Evolutionary conservation across 2,329 filamentous ascomycete species (phyloP).

Genomic region (Penicillium sp.): DNA sequence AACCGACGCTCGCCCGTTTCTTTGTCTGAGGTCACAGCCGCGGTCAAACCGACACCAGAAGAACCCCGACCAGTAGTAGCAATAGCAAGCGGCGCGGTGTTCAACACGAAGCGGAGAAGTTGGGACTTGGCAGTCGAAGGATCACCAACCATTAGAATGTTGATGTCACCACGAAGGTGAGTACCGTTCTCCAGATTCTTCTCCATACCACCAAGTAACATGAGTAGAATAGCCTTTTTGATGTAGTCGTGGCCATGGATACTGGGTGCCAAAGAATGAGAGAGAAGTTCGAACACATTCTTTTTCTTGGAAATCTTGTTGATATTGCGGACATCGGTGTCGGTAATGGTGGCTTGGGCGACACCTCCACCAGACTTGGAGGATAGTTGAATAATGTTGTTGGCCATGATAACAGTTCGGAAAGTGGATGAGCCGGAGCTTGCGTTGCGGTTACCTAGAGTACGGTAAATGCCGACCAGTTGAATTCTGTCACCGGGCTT

Average conservation of each 20-base stretch:
- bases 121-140: constrained; percentile 99
- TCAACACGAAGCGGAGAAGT: constrained; percentile 91
- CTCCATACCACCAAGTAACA: constrained; percentile 94
- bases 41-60: constrained; percentile 95
- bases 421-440: constrained; percentile 90
- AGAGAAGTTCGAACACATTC: constrained; percentile 88
- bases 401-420: constrained; percentile 90
- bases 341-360: constrained; percentile 88
- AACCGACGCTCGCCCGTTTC: constrained; percentile 94
- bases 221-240: constrained; percentile 94
- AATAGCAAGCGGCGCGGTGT: constrained; percentile 94
- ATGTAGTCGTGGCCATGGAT: constrained; percentile 98
- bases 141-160: constrained; percentile 98
- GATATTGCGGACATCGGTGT: constrained; percentile 97
- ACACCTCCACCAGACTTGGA: constrained; percentile 96
- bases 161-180: constrained; percentile 97
- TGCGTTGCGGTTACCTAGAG: constrained; percentile 91
- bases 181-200: constrained; percentile 99
- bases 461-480: constrained; percentile 93
- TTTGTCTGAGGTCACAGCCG: constrained; percentile 94
- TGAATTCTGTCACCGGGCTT: constrained; percentile 97
- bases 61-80: constrained; percentile 96
- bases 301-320: constrained; percentile 96
- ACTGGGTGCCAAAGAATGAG: constrained; percentile 91
- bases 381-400: constrained; percentile 91